Evolutionary conservation across 1,284 basidiomycete genomes (phyloP), one percentile per base, ranked within the genome.

Genomic region (Ganoderma boninense): DNA sequence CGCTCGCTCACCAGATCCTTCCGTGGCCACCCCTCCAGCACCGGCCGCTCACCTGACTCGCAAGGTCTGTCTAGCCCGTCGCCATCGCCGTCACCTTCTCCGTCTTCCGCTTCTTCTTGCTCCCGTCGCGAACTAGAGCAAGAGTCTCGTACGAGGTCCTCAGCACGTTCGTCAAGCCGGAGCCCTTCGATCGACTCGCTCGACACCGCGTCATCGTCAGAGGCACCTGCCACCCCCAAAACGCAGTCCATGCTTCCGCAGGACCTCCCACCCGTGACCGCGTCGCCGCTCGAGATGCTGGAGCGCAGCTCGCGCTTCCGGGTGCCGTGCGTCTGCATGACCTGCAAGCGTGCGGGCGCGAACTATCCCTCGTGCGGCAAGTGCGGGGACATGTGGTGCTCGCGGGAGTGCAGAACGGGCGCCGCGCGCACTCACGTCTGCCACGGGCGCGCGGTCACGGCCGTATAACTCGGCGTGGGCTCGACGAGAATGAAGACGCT

Each of bases 341-440:
- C 89, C 3, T 93, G 92, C 77, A 82, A 81, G 56, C 88, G 86
- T 74, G 70, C 77, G 2, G 92, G 92, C 0, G 80, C 82, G 40
- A 90, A 92, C 75, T 93, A 87, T 78, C 91, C 92, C 14, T 85
- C 86, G 42, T 93, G 92, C 78, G 83, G 86, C 3, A 88, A 85
- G 73, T 93, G 92, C 75, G 83, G 84, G 18, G 85, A 87, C 63
- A 85, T 82, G 79, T 93, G 91, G 90, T 93, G 92, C 75, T 92
- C 91, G 60, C 84, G 92, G 67, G 82, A 87, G 59, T 93, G 92
- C 78, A 84, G 91, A 81, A 83, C 60, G 85, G 70, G 14, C 69
- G 82, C 43, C 83, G 85, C 56, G 66, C 66, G 46, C 85, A 84
- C 85, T 72, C 90, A 91, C 77, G 71, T 68, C 14, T 78, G 75